Evolutionary conservation across 2,329 filamentous ascomycete species (phyloP).

Genomic region (Apiospora pterosperma): DNA sequence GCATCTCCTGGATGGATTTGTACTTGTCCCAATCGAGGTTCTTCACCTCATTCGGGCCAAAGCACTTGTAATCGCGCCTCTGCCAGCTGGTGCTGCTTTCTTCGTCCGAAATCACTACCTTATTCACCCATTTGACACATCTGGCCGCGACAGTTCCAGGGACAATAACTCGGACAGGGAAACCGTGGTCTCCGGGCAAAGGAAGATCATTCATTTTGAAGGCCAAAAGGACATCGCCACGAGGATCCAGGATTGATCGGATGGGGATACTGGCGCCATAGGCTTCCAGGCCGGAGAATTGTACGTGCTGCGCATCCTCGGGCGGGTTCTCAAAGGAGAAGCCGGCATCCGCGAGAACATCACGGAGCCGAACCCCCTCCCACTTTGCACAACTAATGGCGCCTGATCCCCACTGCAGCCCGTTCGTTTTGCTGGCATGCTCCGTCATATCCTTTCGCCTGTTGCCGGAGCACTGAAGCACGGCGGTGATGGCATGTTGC

Average conservation of each 20-base stretch:
- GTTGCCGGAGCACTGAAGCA: conserved; percentile 47
- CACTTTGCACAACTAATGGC: conserved; percentile 44
- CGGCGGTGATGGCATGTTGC: conserved; percentile 39
- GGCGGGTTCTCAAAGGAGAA: conserved; percentile 24
- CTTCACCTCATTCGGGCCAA: conserved; percentile 58
- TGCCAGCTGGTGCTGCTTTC: conserved; percentile 66
- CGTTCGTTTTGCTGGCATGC: conserved; percentile 38
- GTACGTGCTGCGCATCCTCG: conserved; percentile 28
- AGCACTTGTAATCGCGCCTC: conserved; percentile 65
- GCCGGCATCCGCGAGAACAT: conserved; percentile 40
- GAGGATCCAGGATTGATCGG: conserved; percentile 53
- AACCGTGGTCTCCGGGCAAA: conserved; percentile 64
- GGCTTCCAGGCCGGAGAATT: conserved; percentile 55
- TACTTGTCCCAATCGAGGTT: conserved; percentile 61
- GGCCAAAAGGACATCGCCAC: conserved; percentile 62
- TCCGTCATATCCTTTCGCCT: conserved; percentile 42
- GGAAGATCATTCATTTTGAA: conserved; percentile 65
- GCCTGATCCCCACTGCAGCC: conserved; percentile 44
- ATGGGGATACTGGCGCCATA: conserved; percentile 62
- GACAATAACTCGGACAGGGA: conserved; percentile 58
- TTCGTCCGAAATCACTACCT: conserved; percentile 61
- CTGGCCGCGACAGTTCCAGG: conserved; percentile 65
- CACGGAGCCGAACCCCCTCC: conserved; percentile 41
- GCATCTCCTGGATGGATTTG: conserved; percentile 64
- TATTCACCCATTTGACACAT: conserved; percentile 66